A percentile compares a stretch with the other conserved stretches of the same genome.
Conservation (phyloP, 2,329 filamentous ascomycete species). For the Chaetomiaceae sp. region DNA sequence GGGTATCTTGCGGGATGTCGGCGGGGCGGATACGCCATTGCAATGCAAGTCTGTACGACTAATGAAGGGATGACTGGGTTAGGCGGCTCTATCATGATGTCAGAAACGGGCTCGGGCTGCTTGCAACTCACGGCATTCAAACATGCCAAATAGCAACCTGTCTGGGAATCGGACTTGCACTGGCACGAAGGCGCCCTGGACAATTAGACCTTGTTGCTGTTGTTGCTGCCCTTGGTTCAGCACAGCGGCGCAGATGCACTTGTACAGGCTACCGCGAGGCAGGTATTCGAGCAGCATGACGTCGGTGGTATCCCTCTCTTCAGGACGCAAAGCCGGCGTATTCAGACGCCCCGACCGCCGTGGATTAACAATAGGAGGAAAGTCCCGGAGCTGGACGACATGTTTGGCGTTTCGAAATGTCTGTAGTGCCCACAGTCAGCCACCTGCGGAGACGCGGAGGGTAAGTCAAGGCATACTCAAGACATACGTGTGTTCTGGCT, state of each 20-base stretch:
- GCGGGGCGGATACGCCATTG: not conserved
- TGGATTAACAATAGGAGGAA: not conserved
- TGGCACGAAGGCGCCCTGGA: too few relatives aligned
- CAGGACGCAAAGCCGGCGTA: not conserved
- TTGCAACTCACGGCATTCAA: constrained; percentile 4
- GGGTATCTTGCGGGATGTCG: not conserved
- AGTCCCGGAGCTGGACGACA: not conserved
- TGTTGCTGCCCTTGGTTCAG: too few relatives aligned
- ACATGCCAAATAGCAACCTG: constrained; percentile 1
- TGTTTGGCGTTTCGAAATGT: not conserved
- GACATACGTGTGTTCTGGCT: too few relatives aligned
- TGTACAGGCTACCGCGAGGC: not conserved
- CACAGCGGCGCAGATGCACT: too few relatives aligned
- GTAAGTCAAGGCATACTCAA: too few relatives aligned
- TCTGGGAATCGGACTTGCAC: not conserved
- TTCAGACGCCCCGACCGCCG: not conserved
- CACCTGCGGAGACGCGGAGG: too few relatives aligned
- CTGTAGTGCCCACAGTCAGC: not conserved
- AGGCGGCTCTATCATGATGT: too few relatives aligned
- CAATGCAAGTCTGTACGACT: constrained; percentile 2
- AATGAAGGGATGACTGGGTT: not conserved
- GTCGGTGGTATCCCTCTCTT: not conserved
- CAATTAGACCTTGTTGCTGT: too few relatives aligned
- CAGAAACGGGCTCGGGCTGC: too few relatives aligned
- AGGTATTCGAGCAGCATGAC: constrained; percentile 5